Evolutionary conservation across 2,329 filamentous ascomycete species (phyloP).

Genomic region (Pseudomassariella vexata): DNA sequence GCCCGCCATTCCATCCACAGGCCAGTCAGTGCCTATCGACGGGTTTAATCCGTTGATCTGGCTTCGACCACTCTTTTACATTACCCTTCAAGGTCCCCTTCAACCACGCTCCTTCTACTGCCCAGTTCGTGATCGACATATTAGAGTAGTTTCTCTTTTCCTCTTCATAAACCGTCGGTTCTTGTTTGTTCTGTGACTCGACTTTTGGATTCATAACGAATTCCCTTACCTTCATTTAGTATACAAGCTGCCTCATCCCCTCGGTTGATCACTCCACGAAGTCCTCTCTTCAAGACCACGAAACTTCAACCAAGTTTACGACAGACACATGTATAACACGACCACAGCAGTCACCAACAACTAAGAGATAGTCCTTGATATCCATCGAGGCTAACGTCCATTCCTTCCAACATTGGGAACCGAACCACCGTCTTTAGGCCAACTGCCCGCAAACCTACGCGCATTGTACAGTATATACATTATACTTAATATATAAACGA

Average conservation of each 20-base stretch:
- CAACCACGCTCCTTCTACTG: conserved; percentile 24
- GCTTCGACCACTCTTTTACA: conserved; percentile 24
- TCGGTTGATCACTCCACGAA: conserved; percentile 9
- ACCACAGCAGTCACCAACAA: conserved; percentile 19
- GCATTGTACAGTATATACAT: conserved; percentile 23
- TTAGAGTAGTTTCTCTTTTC: conserved; percentile 24
- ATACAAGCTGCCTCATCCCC: conserved; percentile 16
- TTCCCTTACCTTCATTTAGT: conserved; percentile 27
- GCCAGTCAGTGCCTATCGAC: conserved; percentile 30
- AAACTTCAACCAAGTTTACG: conserved; percentile 12
- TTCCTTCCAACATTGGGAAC: conserved; percentile 26
- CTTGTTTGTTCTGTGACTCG: conserved; percentile 27
- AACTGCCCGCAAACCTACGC: conserved; percentile 23
- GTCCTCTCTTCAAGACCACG: conserved; percentile 9
- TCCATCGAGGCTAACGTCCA: conserved; percentile 23
- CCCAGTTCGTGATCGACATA: conserved; percentile 28
- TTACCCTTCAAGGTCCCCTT: conserved; percentile 26
- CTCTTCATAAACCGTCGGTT: conserved; percentile 27
- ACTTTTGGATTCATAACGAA: conserved; percentile 20
- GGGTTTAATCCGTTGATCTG: conserved; percentile 25
- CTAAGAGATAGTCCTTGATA: conserved; percentile 19
- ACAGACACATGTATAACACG: conserved; percentile 22
- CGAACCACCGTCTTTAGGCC: conserved; percentile 29
- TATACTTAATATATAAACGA: conserved; percentile 26
- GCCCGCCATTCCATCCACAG: conserved; percentile 28